Percentiles rank a stretch among this genome's conserved stretches.
These are phyloP conservation scores for Gaeumannomyces sp. DNA, from an alignment of 2,329 filamentous ascomycete species.

Conservation along the genomic window DNA sequence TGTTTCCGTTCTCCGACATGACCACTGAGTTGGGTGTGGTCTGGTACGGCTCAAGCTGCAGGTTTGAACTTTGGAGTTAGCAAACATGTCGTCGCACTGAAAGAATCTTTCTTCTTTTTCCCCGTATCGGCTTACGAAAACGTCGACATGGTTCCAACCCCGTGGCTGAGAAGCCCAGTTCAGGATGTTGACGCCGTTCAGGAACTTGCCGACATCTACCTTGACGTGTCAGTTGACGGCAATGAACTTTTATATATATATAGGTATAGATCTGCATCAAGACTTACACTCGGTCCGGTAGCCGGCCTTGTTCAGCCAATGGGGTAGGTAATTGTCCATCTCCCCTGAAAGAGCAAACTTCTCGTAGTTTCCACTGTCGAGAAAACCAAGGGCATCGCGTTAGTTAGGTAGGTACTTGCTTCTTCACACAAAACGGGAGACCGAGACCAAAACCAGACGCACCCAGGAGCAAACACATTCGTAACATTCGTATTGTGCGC, in stretches of 20 bases:
- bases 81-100: neutral
- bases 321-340: slow-evolving; percentile 35
- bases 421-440: too few species aligned
- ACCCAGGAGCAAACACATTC: slow-evolving; percentile 29
- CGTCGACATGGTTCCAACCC: slow-evolving; percentile 21
- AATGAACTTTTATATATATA: neutral
- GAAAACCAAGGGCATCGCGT: neutral
- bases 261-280: too few species aligned
- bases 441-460: slow-evolving; percentile 9
- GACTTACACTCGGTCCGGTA: slow-evolving; percentile 33
- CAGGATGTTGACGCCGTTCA: slow-evolving; percentile 34
- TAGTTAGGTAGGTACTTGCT: neutral
- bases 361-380: slow-evolving; percentile 29
- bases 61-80: neutral
- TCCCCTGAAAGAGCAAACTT: slow-evolving; percentile 36
- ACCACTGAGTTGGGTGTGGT: slow-evolving; percentile 22
- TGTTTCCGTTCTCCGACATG: slow-evolving; percentile 29
- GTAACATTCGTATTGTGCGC: slow-evolving; percentile 27
- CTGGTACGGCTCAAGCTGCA: slow-evolving; percentile 21
- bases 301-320: slow-evolving; percentile 36
- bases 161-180: slow-evolving; percentile 32
- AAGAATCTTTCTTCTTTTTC: too few species aligned
- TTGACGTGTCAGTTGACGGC: neutral
- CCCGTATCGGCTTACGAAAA: slow-evolving; percentile 9
- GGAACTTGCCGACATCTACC: slow-evolving; percentile 32